A percentile compares a stretch with the other conserved stretches of the same genome.
phyloP scores from a whole-genome alignment of 768 basidiomycete species.

The Tulasnella sp. region DNA sequence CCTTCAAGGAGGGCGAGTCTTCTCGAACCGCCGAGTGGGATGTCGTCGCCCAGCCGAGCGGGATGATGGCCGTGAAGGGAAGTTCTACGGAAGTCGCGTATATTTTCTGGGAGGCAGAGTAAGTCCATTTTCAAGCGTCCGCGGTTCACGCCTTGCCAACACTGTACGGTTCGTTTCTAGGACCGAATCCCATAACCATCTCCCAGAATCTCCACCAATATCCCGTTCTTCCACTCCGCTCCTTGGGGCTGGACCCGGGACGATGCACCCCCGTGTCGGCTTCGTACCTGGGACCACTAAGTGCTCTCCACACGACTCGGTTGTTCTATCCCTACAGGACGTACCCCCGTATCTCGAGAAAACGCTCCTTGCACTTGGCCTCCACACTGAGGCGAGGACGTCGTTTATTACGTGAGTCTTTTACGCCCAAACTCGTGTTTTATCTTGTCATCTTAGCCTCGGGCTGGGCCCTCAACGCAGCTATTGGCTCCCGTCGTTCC shows the following conservation, averaged over 20 bases:
- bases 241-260: too few species aligned
- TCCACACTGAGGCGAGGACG: not conserved
- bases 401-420: not conserved
- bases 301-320: not conserved
- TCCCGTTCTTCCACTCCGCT: not conserved
- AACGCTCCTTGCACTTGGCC: not conserved
- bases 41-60: not conserved
- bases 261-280: not conserved
- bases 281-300: not conserved
- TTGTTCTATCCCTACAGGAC: not conserved
- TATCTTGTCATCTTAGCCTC: too few species aligned
- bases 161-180: not conserved
- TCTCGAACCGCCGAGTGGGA: not conserved
- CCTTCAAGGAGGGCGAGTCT: not conserved
- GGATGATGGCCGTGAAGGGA: not conserved
- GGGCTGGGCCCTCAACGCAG: constrained; percentile 26
- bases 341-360: not conserved
- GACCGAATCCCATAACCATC: not conserved
- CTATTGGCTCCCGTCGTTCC: constrained; percentile 46
- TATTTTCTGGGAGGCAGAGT: not conserved
- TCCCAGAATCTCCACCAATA: not conserved
- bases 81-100: not conserved
- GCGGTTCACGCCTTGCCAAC: too few species aligned
- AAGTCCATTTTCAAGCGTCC: too few species aligned
- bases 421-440: too few species aligned